Evolutionary conservation across 768 basidiomycete genomes (phyloP).

Genomic region (Cyclocybe cylindracea): DNA sequence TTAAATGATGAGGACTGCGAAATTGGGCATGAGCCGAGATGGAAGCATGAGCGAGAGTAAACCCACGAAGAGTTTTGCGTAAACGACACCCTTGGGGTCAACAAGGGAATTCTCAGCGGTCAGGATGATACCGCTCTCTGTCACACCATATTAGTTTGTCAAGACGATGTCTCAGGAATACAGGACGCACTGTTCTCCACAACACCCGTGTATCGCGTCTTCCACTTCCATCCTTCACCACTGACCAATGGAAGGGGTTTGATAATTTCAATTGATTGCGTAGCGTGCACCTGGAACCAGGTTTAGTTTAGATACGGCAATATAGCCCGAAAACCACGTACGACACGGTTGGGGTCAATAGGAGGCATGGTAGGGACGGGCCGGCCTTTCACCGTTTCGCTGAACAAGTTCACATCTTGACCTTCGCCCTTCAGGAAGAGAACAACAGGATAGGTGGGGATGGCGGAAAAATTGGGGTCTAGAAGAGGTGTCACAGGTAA

Average conservation of each 20-base stretch:
- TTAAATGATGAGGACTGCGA: slow-evolving; percentile 67
- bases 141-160: not conserved
- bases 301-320: not conserved
- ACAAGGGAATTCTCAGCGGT: slow-evolving; percentile 65
- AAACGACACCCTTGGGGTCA: slow-evolving; percentile 57
- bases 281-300: slow-evolving; percentile 64
- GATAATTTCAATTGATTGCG: slow-evolving; percentile 78
- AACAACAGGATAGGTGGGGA: slow-evolving; percentile 87
- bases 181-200: slow-evolving; percentile 75
- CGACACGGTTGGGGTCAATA: slow-evolving; percentile 69
- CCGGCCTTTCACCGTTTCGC: slow-evolving; percentile 43
- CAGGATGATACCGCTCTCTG: slow-evolving; percentile 76
- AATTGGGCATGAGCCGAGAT: not conserved
- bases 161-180: not conserved
- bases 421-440: slow-evolving; percentile 69
- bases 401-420: slow-evolving; percentile 72
- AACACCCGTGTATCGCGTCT: slow-evolving; percentile 63
- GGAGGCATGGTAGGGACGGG: slow-evolving; percentile 68
- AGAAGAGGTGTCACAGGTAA: not conserved
- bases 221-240: slow-evolving; percentile 79
- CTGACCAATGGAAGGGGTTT: slow-evolving; percentile 76
- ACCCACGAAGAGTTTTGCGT: slow-evolving; percentile 64
- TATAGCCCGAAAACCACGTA: slow-evolving; percentile 32
- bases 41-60: not conserved
- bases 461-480: slow-evolving; percentile 59